Evolutionary conservation across 306 rosid species (phyloP).

Genomic region (Quercus rubra): DNA sequence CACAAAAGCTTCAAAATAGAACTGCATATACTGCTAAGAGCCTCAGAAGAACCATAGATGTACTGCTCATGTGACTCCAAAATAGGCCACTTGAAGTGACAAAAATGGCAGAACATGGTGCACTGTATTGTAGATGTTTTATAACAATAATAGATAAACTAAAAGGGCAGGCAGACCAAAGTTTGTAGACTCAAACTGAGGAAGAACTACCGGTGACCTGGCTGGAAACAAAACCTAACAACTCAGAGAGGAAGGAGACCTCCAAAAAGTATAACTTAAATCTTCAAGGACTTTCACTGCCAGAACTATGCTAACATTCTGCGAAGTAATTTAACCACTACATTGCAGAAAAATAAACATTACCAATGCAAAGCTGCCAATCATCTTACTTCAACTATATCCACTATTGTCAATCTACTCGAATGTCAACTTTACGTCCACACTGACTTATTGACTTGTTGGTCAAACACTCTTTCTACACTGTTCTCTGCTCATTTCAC

Average conservation of each 20-base stretch:
- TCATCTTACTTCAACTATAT: no score
- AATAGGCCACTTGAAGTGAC: neutral
- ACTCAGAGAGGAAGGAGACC: neutral
- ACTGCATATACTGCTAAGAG: neutral
- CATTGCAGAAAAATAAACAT: neutral
- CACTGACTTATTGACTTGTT: no score
- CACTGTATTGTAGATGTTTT: neutral
- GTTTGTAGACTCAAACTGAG: neutral
- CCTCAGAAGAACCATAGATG: neutral
- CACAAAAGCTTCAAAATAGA: neutral
- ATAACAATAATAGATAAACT: neutral
- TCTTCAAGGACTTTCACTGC: neutral
- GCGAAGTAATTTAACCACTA: neutral
- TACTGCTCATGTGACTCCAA: neutral
- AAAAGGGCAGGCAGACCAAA: neutral
- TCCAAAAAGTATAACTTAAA: neutral
- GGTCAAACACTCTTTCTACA: no score
- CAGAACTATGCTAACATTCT: neutral
- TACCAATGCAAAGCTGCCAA: neutral
- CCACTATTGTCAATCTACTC: no score
- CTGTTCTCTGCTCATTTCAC: no score
- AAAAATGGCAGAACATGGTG: neutral
- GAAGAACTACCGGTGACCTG: neutral
- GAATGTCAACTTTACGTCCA: no score
- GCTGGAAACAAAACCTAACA: neutral